Base-by-base conservation (phyloP, 495 filamentous ascomycete species). In the Penicillium pancosmium region DNA sequence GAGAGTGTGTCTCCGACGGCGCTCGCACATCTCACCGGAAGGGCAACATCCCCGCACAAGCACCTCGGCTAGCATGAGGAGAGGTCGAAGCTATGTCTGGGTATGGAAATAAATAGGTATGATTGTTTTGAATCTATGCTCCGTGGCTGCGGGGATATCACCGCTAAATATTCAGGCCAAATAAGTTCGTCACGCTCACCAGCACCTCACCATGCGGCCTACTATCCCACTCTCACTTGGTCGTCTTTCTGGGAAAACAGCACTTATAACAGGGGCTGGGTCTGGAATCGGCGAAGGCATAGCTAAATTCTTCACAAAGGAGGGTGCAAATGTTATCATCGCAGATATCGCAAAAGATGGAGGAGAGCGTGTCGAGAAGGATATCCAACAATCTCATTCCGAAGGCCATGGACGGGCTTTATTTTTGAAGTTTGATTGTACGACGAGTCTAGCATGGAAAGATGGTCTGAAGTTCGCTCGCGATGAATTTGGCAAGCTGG, bases 251-350 rank as follows among this genome's bases (percentile, higher is more conserved):
- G 80, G 76, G 43, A 83, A 84, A 53, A 79, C 82, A 18, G 80
- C 80, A 51, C 79, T 83, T 48, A 72, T 83, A 27, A 83, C 76
- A 15, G 74, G 74, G 0, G 59, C 64, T 5, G 69, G 61, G 3
- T 82, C 79, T 2, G 83, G 83, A 15, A 85, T 83, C 59, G 83
- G 83, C 31, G 68, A 70, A 43, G 81, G 73, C 40, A 84, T 86
- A 40, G 79, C 74, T 16, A 70, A 74, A 18, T 76, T 76, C 48
- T 85, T 82, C 62, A 77, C 73, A 10, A 59, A 73, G 48, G 81
- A 85, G 65, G 82, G 83, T 13, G 79, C 75, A 31, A 75, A 74
- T 52, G 80, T 85, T 3, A 64, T 86, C 52, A 71, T 84, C 31
- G 81, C 79, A 13, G 82, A 85, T 57, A 70, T 85, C 35, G 75